Conservation (phyloP, 768 basidiomycete genomes). For the Serendipita vermifera region DNA sequence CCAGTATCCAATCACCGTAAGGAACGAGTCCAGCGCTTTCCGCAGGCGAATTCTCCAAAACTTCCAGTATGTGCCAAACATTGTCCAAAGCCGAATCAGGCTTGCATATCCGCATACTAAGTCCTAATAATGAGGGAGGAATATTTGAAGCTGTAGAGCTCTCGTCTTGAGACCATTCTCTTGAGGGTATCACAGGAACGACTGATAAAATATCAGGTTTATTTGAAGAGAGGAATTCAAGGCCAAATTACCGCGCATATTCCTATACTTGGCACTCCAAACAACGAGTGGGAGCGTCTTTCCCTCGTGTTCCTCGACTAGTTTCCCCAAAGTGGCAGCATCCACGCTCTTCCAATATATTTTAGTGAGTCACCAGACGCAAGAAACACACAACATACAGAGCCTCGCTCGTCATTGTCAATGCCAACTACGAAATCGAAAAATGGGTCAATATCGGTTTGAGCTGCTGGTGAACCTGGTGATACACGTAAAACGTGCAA, state of each 20-base stretch:
- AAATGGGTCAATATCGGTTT: conserved; percentile 76
- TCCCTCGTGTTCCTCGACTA: conserved; percentile 74
- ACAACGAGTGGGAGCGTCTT: conserved; percentile 55
- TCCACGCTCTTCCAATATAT: conserved; percentile 30
- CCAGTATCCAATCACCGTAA: conserved; percentile 64
- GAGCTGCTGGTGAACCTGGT: conserved; percentile 75
- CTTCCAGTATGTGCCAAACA: conserved; percentile 97
- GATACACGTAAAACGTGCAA: conserved; percentile 85
- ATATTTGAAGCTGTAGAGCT: conserved; percentile 24
- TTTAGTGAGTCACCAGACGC: conserved; percentile 32
- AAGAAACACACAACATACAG: conserved; percentile 9
- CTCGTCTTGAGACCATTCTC: conserved; percentile 54
- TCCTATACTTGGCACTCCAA: conserved; percentile 70
- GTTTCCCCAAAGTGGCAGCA: conserved; percentile 56
- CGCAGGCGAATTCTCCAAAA: conserved; percentile 89
- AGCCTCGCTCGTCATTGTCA: conserved; percentile 41
- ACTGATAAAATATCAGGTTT: conserved; percentile 33
- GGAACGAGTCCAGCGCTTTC: conserved; percentile 95
- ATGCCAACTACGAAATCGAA: conserved; percentile 96
- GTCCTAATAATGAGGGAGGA: conserved; percentile 83
- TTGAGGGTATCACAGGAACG: conserved; percentile 72
- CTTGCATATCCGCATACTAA: conserved; percentile 87
- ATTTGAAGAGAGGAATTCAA: background rate
- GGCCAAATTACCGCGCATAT: conserved; percentile 45
- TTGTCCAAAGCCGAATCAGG: conserved; percentile 80